Conservation (phyloP, 768 basidiomycete species). For the Clitopilus hobsonii region DNA sequence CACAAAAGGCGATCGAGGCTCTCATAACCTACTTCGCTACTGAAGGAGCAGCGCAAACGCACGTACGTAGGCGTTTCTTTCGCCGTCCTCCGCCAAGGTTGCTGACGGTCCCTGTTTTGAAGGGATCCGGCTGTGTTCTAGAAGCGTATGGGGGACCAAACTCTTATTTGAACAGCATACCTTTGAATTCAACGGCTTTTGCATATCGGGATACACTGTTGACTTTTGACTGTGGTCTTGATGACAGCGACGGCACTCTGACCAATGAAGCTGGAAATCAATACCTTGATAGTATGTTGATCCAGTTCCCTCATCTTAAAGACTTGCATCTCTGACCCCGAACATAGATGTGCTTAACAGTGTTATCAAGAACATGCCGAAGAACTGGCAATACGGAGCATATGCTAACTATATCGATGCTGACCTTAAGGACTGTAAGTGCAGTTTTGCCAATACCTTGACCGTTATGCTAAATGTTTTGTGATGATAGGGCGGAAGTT, state of each 20-base stretch:
- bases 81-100: too few species aligned
- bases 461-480: neutral
- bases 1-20: neutral
- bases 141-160: constrained; percentile 26
- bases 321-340: neutral
- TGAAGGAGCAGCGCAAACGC: neutral
- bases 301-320: neutral
- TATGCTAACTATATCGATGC: constrained; percentile 43
- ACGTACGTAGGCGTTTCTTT: constrained; percentile 22
- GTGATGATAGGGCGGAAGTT: constrained; percentile 23
- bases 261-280: constrained; percentile 23
- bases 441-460: neutral
- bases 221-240: constrained; percentile 29
- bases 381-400: constrained; percentile 27
- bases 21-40: neutral
- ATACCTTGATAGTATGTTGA: constrained; percentile 27
- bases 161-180: constrained; percentile 26
- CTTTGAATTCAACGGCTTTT: constrained; percentile 25
- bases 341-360: constrained; percentile 18
- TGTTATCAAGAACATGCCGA: constrained; percentile 21
- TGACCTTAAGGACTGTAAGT: constrained; percentile 28
- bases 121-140: constrained; percentile 11
- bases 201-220: constrained; percentile 27
- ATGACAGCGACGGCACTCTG: constrained; percentile 15
- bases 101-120: too few species aligned